Evolutionary conservation across 768 basidiomycete genomes (phyloP).

Genomic region (Psilocybe subaeruginosa): DNA sequence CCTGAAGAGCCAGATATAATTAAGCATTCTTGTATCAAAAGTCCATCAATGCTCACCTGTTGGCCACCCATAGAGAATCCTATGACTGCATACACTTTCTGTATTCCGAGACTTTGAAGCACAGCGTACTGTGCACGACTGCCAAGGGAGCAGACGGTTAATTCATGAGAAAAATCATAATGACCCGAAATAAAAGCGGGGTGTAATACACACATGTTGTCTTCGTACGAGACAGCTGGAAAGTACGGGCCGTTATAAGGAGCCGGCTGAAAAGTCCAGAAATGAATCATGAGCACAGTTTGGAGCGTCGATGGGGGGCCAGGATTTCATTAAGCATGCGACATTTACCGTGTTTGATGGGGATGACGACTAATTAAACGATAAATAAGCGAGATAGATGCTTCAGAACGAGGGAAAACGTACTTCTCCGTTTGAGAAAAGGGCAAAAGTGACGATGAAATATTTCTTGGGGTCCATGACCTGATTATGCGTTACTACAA

Average conservation of each 20-base stretch:
- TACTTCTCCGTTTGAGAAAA: slow-evolving; percentile 65
- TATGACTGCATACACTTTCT: slow-evolving; percentile 47
- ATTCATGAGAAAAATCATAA: background rate
- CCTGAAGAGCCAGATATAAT: slow-evolving; percentile 13
- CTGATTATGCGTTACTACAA: slow-evolving; percentile 24
- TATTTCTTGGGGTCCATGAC: slow-evolving; percentile 54
- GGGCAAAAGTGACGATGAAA: slow-evolving; percentile 56
- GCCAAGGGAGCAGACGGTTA: background rate
- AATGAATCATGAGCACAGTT: background rate
- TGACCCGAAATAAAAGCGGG: background rate
- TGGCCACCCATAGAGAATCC: slow-evolving; percentile 69
- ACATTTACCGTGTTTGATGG: slow-evolving; percentile 58
- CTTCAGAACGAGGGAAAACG: slow-evolving; percentile 6
- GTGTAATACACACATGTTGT: slow-evolving; percentile 49
- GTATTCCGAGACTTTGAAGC: slow-evolving; percentile 49
- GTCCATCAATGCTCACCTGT: slow-evolving; percentile 27
- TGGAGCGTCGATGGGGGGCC: too few relatives aligned
- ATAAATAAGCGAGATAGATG: slow-evolving; percentile 1
- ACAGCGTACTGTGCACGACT: slow-evolving; percentile 61
- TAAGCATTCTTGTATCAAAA: background rate
- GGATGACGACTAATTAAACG: slow-evolving; percentile 50
- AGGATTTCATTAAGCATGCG: too few relatives aligned
- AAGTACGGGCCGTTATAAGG: slow-evolving; percentile 65
- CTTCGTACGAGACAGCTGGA: slow-evolving; percentile 56
- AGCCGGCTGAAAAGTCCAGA: slow-evolving; percentile 37